phyloP scores from a whole-genome alignment of 495 filamentous ascomycete genomes.

The Filosporella fistucella region DNA sequence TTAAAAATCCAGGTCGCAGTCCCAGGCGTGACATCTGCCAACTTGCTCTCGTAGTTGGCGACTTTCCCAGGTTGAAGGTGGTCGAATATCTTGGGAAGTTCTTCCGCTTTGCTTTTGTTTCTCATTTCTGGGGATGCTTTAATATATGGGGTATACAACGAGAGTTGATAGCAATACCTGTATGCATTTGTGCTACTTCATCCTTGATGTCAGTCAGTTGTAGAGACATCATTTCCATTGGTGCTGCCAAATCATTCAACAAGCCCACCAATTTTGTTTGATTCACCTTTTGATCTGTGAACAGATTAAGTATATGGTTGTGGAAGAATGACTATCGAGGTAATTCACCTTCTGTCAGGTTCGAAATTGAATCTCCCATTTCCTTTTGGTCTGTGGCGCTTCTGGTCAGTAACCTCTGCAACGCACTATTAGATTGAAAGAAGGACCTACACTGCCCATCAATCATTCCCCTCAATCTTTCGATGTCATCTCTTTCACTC shows the following conservation, averaged over 20 bases:
- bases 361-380: constrained; percentile 7
- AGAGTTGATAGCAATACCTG: no score
- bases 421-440: no score
- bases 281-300: constrained; percentile 11
- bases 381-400: constrained; percentile 10
- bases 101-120: constrained; percentile 9
- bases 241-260: constrained; percentile 12
- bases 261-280: constrained; percentile 9
- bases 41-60: constrained; percentile 6
- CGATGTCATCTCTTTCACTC: constrained; percentile 13
- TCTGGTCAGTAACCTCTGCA: no score
- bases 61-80: constrained; percentile 13
- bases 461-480: constrained; percentile 13
- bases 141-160: no score
- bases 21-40: constrained; percentile 9
- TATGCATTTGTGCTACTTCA: constrained; percentile 2
- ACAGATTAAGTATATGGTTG: background rate
- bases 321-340: background rate
- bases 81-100: constrained; percentile 10
- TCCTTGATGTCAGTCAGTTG: constrained; percentile 9
- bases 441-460: constrained; percentile 11
- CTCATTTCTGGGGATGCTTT: constrained; percentile 5
- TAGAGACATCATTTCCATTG: constrained; percentile 12
- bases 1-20: constrained; percentile 9
- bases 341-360: constrained; percentile 6